phyloP scores from a whole-genome alignment of 1,284 basidiomycete species.

The Mycena sp. region DNA sequence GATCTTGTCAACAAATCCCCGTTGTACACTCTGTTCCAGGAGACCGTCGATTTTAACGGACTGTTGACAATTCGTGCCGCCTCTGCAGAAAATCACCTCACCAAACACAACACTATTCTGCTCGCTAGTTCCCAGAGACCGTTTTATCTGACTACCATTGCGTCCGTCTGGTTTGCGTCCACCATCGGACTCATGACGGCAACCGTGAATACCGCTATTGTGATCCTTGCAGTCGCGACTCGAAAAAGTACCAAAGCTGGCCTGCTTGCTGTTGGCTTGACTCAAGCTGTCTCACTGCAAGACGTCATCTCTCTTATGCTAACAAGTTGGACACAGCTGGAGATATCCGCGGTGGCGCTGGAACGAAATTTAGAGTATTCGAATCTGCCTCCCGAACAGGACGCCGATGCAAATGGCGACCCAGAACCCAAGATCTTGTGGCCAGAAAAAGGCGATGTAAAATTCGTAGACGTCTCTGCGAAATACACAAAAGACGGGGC shows the following conservation, averaged over 20 bases:
- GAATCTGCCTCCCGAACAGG: conserved; percentile 5
- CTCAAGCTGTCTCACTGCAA: conserved; percentile 16
- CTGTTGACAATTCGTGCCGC: conserved; percentile 17
- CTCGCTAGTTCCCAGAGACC: not conserved
- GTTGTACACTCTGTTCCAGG: conserved; percentile 17
- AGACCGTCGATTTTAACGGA: conserved; percentile 13
- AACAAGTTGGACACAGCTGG: conserved; percentile 20
- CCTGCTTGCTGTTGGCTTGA: conserved; percentile 14
- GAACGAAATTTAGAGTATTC: conserved; percentile 19
- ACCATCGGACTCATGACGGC: conserved; percentile 19
- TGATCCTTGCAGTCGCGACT: conserved; percentile 12
- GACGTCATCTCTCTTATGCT: conserved; percentile 19
- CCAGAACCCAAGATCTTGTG: not conserved
- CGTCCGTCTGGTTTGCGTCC: conserved; percentile 17
- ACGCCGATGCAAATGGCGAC: not conserved
- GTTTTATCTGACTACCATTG: conserved; percentile 9
- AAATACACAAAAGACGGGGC: not conserved
- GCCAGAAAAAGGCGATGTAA: conserved; percentile 8
- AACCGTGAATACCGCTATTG: conserved; percentile 9
- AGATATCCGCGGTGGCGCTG: conserved; percentile 16
- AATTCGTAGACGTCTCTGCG: not conserved
- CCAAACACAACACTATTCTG: not conserved
- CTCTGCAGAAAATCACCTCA: not conserved
- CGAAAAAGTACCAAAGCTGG: conserved; percentile 11
- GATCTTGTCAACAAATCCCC: conserved; percentile 12